Evolutionary conservation across 495 filamentous ascomycete species (phyloP).

Genomic region (Podospora sp.): DNA sequence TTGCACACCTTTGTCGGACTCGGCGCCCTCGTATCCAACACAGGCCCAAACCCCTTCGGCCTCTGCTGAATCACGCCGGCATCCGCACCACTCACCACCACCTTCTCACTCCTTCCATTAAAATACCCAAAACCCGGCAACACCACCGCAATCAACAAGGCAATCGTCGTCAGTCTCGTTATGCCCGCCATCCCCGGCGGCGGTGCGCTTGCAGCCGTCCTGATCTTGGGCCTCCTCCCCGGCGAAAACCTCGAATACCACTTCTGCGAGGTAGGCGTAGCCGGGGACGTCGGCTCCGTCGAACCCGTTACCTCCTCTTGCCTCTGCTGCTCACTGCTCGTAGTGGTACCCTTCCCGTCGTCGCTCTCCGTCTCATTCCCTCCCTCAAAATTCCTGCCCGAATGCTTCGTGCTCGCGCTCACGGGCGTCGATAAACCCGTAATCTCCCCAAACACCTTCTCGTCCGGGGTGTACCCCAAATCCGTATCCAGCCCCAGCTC

Average conservation of each 20-base stretch:
- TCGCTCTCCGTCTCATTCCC: slow-evolving; percentile 20
- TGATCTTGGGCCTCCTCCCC: slow-evolving; percentile 45
- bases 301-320: slow-evolving; percentile 23
- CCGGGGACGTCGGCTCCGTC: slow-evolving; percentile 17
- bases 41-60: slow-evolving; percentile 26
- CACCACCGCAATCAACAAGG: slow-evolving; percentile 56
- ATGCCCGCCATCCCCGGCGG: slow-evolving; percentile 42
- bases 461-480: slow-evolving; percentile 19
- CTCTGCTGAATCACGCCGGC: slow-evolving; percentile 46
- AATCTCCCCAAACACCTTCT: slow-evolving; percentile 32
- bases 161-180: slow-evolving; percentile 49
- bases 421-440: slow-evolving; percentile 29
- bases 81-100: slow-evolving; percentile 45
- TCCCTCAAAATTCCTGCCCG: slow-evolving; percentile 18
- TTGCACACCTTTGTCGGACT: slow-evolving; percentile 62
- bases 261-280: slow-evolving; percentile 11
- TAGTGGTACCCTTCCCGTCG: neutral
- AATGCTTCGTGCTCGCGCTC: neutral
- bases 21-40: slow-evolving; percentile 42
- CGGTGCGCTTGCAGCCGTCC: slow-evolving; percentile 42
- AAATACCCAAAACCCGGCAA: slow-evolving; percentile 50
- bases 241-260: slow-evolving; percentile 45
- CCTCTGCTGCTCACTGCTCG: neutral
- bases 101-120: slow-evolving; percentile 35
- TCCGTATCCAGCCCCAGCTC: slow-evolving; percentile 47